Evolutionary conservation across 2,329 filamentous ascomycete species (phyloP).

Genomic region (Aspergillus pseudoterreus): DNA sequence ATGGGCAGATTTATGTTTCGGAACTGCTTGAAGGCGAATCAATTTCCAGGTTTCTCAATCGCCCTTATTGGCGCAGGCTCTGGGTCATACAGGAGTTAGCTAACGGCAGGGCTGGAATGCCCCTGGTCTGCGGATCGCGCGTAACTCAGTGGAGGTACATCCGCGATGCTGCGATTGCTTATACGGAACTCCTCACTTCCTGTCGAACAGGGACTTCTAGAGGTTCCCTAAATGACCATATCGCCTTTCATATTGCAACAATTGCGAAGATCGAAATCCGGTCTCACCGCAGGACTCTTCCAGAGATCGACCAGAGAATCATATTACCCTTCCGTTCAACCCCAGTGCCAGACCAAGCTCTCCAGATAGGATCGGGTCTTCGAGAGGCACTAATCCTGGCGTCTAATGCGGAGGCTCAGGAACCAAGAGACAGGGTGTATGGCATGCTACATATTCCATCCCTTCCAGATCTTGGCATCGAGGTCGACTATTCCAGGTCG

Average conservation of each 20-base stretch:
- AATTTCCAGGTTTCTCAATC: neutral
- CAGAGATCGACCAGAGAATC: neutral
- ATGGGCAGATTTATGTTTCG: neutral
- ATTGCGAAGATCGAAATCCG: neutral
- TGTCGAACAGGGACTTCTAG: neutral
- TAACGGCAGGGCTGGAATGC: neutral
- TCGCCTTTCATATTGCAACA: neutral
- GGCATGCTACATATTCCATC: neutral
- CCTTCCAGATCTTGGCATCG: neutral
- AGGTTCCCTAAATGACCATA: neutral
- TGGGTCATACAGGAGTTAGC: neutral
- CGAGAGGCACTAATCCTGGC: neutral
- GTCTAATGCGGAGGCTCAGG: neutral
- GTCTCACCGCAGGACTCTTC: neutral
- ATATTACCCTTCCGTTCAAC: neutral
- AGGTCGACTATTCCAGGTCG: neutral
- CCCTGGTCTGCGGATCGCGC: neutral
- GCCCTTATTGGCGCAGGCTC: neutral
- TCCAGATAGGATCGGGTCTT: neutral
- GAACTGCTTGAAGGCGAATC: neutral
- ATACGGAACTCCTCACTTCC: neutral
- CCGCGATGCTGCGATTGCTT: neutral
- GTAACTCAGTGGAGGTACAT: neutral
- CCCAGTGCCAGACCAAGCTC: neutral
- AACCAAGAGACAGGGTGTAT: neutral